Conservation (phyloP, 768 basidiomycete species). For the Hericium coralloides region DNA sequence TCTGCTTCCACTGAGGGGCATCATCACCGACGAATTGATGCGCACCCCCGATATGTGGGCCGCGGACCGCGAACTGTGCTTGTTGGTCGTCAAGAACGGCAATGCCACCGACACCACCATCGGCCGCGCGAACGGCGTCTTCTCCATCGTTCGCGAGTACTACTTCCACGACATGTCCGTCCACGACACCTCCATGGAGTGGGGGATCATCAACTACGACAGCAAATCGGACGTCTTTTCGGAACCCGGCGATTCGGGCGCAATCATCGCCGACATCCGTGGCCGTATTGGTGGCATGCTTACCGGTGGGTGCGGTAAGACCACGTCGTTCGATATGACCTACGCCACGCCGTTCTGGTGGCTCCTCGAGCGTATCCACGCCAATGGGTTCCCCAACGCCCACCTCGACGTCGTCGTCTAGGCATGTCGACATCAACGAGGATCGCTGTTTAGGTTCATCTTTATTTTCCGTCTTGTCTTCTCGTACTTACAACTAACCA, state of each 20-base stretch:
- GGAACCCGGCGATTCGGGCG: slow-evolving; percentile 14
- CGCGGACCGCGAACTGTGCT: not conserved
- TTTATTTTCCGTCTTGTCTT: not conserved
- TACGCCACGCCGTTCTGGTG: slow-evolving; percentile 21
- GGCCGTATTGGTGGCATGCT: slow-evolving; percentile 23
- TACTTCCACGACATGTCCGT: not conserved
- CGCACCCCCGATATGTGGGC: not conserved
- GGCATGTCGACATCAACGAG: not conserved
- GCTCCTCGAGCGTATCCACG: slow-evolving; percentile 7
- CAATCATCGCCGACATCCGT: slow-evolving; percentile 12
- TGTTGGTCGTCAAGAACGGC: slow-evolving; percentile 14
- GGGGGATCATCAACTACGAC: slow-evolving; percentile 6
- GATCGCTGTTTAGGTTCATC: not conserved
- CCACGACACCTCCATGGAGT: slow-evolving; percentile 7
- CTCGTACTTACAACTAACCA: not conserved
- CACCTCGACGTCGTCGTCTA: not conserved
- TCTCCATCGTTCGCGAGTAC: slow-evolving; percentile 12
- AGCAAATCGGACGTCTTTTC: slow-evolving; percentile 12
- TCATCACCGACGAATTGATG: not conserved
- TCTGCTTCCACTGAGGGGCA: not conserved
- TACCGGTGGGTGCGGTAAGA: slow-evolving; percentile 18
- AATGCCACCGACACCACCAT: slow-evolving; percentile 12
- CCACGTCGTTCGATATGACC: slow-evolving; percentile 17
- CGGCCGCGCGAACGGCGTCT: slow-evolving; percentile 13
- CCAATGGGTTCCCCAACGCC: slow-evolving; percentile 3